Evolutionary conservation across 768 basidiomycete species (phyloP), one percentile per base, ranked within the genome.

Genomic region (Lactifluus volemus): DNA sequence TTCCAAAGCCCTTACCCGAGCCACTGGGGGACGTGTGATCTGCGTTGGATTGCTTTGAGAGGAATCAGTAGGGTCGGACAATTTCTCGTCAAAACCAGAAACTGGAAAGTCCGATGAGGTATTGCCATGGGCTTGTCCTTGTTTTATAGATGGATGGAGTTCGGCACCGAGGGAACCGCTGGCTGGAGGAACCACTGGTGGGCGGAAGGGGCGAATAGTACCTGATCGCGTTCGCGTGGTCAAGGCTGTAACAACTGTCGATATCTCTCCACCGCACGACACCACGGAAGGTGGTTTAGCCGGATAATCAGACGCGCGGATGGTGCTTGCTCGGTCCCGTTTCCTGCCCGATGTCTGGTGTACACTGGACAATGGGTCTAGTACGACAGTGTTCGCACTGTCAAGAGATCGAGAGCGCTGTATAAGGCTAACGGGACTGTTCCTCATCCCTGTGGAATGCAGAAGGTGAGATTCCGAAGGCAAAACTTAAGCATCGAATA

Each of bases 141-240:
- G 58, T 51, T 67, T 69, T 9, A 63, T 47, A 52, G 62, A 65
- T 60, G 64, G 65, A 2, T 68, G 70, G 8, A 61, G 10, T 41
- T 38, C n/a, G 21, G 39, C 54, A 14, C 34, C 30, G 17, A 51
- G 38, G 36, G 14, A 25, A 25, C 9, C 14, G 7, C 42, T 44
- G 14, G 41, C 15, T 25, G 32, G 29, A 58, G 63, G 36, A 60
- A 55, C 45, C 51, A 12, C 25, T 4, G 65, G 63, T 14, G 48
- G 63, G 25, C 53, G 56, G n/a, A 34, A 34, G 17, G 65, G 55
- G 44, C 65, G 65, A 34, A 66, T 66, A 36, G 65, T 66, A 39
- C 65, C 65, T 5, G 65, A 66, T 38, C 65, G 65, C 12, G 65
- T 66, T 42, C 65, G 63, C 38, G 59, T 66, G 12, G 64, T 65